These are phyloP conservation scores for Penicillium sp. DNA, from an alignment of 2,329 filamentous ascomycete genomes.

Conservation along the genomic window DNA sequence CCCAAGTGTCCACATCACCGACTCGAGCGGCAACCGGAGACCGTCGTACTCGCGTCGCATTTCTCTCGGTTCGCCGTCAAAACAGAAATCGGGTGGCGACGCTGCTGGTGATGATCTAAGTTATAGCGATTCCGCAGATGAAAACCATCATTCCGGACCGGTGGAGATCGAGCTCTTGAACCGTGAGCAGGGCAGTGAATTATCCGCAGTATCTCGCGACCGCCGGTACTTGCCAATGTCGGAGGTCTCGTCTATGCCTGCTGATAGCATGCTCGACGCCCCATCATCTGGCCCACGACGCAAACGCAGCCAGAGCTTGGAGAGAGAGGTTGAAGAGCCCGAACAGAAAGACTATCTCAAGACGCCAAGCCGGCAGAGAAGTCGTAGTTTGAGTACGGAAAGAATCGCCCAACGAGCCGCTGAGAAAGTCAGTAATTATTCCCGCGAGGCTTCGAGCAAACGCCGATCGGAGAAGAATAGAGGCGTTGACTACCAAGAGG, in stretches of 20 bases:
- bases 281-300: constrained; percentile 52
- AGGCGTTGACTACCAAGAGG: constrained; percentile 50
- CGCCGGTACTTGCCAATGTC: constrained; percentile 72
- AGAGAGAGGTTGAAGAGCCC: constrained; percentile 40
- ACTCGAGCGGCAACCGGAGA: constrained; percentile 74
- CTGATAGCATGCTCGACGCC: constrained; percentile 71
- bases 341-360: constrained; percentile 57
- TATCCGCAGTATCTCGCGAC: constrained; percentile 64
- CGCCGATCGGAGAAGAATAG: constrained; percentile 50
- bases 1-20: constrained; percentile 78
- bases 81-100: constrained; percentile 40
- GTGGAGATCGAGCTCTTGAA: constrained; percentile 88
- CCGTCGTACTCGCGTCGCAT: constrained; percentile 72
- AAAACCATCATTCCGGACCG: constrained; percentile 76
- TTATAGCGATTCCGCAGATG: constrained; percentile 75
- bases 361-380: constrained; percentile 62
- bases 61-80: constrained; percentile 58
- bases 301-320: constrained; percentile 57
- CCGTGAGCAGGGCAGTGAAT: constrained; percentile 67
- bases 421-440: constrained; percentile 65
- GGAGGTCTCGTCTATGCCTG: constrained; percentile 82
- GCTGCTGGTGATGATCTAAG: constrained; percentile 65
- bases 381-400: constrained; percentile 69
- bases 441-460: constrained; percentile 51
- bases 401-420: constrained; percentile 71